A percentile compares a stretch with the other conserved stretches of the same genome.
Conservation (phyloP, 139 green algal species). For the Tetratostichococcus sp. region DNA sequence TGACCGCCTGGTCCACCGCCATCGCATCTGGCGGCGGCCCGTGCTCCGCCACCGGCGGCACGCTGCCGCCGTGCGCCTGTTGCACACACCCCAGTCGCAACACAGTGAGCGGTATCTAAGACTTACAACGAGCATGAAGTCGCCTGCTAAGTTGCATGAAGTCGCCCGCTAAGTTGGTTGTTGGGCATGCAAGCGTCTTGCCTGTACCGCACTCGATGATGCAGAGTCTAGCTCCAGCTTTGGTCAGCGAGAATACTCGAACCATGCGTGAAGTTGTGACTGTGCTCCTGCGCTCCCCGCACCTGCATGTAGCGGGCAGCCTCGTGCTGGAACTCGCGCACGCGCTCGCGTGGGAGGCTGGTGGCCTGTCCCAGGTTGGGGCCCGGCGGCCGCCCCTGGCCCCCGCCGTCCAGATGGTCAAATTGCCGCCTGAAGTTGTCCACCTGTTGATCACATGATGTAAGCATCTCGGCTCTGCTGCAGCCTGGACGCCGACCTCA, state of each 20-base stretch:
- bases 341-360: constrained; percentile 54
- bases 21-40: constrained; percentile 3
- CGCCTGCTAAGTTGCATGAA: too few relatives aligned
- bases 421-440: constrained; percentile 98
- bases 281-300: neutral
- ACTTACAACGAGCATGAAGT: too few relatives aligned
- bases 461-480: too few relatives aligned
- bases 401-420: constrained; percentile 75
- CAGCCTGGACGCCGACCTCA: too few relatives aligned
- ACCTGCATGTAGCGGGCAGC: constrained; percentile 32
- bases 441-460: constrained; percentile 30
- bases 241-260: too few relatives aligned
- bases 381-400: constrained; percentile 3
- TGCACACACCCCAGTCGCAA: neutral
- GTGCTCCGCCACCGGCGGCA: constrained; percentile 1
- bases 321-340: constrained; percentile 62
- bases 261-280: neutral
- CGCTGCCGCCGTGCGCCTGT: constrained; percentile 6
- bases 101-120: too few relatives aligned
- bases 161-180: too few relatives aligned
- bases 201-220: too few relatives aligned
- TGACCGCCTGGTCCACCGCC: constrained; percentile 3
- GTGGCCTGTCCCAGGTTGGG: constrained; percentile 36
- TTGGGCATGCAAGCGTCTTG: too few relatives aligned
- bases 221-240: too few relatives aligned